Evolutionary conservation across 352 stramenopile species (phyloP).

Genomic region (Phytophthora agathidicida): DNA sequence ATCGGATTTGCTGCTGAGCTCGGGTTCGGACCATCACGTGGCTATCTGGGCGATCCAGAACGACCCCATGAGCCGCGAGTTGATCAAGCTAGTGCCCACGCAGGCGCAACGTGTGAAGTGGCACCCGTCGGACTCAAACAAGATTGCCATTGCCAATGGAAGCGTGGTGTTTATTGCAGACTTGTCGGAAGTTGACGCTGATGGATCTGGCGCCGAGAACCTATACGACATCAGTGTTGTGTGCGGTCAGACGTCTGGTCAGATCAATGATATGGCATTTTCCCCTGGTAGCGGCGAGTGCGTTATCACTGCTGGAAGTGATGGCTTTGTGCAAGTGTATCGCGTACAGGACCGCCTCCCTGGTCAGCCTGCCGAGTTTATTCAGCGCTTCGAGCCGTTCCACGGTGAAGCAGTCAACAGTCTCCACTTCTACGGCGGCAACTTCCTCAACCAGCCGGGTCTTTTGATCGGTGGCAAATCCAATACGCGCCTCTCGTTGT

Average conservation of each 20-base stretch:
- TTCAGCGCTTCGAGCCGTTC: conserved; percentile 84
- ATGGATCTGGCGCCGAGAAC: conserved; percentile 53
- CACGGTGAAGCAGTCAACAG: conserved; percentile 70
- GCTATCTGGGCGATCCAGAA: conserved; percentile 72
- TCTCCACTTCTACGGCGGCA: conserved; percentile 70
- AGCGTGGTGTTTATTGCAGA: conserved; percentile 69
- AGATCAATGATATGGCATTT: conserved; percentile 86
- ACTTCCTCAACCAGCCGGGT: conserved; percentile 47
- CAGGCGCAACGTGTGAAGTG: conserved; percentile 77
- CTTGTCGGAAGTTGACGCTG: conserved; percentile 50
- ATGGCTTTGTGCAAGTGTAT: conserved; percentile 87
- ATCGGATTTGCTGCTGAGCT: conserved; percentile 71
- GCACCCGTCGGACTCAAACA: conserved; percentile 77
- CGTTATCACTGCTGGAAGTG: conserved; percentile 71
- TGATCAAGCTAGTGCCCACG: conserved; percentile 68
- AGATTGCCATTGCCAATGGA: conserved; percentile 76
- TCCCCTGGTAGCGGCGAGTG: conserved; percentile 54
- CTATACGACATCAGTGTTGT: conserved; percentile 73
- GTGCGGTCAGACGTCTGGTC: conserved; percentile 65
- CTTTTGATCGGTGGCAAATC: conserved; percentile 70
- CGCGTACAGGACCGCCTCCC: conserved; percentile 50
- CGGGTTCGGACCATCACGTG: conserved; percentile 76
- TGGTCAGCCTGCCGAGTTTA: conserved; percentile 64
- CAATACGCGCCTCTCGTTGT: conserved; percentile 59
- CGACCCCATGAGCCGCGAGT: conserved; percentile 71